These are phyloP conservation scores for Elasticomyces elasticus DNA, from an alignment of 495 filamentous ascomycete species.

Conservation along the genomic window DNA sequence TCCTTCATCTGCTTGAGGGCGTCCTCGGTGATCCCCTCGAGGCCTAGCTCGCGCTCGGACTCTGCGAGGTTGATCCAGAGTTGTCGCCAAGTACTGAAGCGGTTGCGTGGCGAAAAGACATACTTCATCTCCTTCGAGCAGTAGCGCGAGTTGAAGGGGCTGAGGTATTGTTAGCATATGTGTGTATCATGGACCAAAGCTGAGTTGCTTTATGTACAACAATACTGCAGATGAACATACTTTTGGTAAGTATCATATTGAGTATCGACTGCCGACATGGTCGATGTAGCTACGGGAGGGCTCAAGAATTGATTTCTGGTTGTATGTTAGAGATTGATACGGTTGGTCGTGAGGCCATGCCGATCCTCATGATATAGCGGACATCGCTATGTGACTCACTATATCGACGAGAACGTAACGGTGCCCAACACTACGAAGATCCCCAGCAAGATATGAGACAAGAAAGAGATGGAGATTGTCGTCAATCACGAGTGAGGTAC, in stretches of 20 bases:
- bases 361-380: not conserved
- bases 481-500: too few species aligned
- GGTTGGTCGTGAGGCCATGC: not conserved
- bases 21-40: constrained; percentile 21
- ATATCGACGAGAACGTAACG: too few species aligned
- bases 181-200: not conserved
- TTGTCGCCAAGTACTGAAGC: constrained; percentile 36
- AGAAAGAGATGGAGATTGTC: too few species aligned
- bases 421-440: too few species aligned
- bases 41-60: constrained; percentile 25
- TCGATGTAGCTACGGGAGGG: not conserved
- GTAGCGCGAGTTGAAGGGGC: constrained; percentile 35
- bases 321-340: too few species aligned
- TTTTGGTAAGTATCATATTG: constrained; percentile 1
- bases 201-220: too few species aligned
- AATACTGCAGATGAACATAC: not conserved
- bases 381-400: too few species aligned
- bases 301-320: too few species aligned
- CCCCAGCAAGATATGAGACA: too few species aligned
- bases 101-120: constrained; percentile 32
- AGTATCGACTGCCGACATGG: not conserved
- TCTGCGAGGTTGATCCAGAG: constrained; percentile 37
- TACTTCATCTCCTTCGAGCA: constrained; percentile 34
- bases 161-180: constrained; percentile 16
- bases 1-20: constrained; percentile 41